A percentile compares a stretch with the other conserved stretches of the same genome.
Conservation (phyloP, 805 yeast species). For the Ogataea ramenticola region DNA sequence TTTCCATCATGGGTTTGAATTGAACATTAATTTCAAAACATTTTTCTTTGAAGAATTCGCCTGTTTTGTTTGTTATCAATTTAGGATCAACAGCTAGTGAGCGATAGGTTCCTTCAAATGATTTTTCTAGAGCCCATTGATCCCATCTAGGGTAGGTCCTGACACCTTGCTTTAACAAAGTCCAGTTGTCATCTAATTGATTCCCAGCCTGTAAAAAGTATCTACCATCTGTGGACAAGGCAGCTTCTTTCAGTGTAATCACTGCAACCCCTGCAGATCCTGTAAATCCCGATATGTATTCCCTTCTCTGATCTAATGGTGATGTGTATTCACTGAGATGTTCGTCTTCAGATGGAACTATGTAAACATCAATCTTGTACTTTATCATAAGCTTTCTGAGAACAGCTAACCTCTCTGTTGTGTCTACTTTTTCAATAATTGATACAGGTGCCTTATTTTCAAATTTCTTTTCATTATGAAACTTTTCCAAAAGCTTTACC, state of each 20-base stretch:
- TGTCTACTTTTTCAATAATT: slow-evolving; percentile 14
- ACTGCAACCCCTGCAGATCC: slow-evolving; percentile 93
- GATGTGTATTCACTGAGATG: slow-evolving; percentile 91
- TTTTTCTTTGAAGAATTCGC: slow-evolving; percentile 30
- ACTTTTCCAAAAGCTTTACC: not conserved
- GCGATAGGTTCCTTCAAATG: slow-evolving; percentile 35
- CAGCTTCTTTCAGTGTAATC: slow-evolving; percentile 63
- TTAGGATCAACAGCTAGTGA: slow-evolving; percentile 82
- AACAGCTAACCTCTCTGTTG: slow-evolving; percentile 28
- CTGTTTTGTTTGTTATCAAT: slow-evolving; percentile 47
- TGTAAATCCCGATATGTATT: slow-evolving; percentile 78
- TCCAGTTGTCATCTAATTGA: slow-evolving; percentile 78
- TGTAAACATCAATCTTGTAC: slow-evolving; percentile 43
- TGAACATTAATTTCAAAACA: slow-evolving; percentile 31
- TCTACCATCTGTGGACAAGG: slow-evolving; percentile 88
- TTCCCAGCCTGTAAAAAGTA: slow-evolving; percentile 86
- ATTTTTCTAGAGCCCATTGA: slow-evolving; percentile 61
- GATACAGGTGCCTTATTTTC: not conserved
- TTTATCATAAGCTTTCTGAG: slow-evolving; percentile 39
- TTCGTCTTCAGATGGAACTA: slow-evolving; percentile 75
- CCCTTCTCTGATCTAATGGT: slow-evolving; percentile 72
- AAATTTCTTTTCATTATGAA: not conserved
- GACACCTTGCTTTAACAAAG: slow-evolving; percentile 69
- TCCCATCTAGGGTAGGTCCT: slow-evolving; percentile 74
- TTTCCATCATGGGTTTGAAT: slow-evolving; percentile 46